These are phyloP conservation scores for Ballota nigra DNA, from an alignment of 257 asterid species.

Conservation along the genomic window DNA sequence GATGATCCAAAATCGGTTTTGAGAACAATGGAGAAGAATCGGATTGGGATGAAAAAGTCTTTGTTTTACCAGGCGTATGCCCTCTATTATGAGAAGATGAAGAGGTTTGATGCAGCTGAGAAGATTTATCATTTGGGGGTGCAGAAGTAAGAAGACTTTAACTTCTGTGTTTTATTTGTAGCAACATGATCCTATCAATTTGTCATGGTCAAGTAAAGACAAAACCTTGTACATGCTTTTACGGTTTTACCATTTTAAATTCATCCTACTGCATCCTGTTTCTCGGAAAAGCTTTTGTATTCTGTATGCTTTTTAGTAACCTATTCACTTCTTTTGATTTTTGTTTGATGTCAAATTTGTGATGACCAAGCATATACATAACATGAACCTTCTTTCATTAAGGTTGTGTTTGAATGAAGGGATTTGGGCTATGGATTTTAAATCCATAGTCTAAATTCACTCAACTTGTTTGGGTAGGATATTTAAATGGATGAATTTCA, in stretches of 20 bases:
- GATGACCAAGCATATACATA: background rate
- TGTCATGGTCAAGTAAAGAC: background rate
- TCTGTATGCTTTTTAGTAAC: background rate
- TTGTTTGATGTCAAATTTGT: slow-evolving; percentile 9
- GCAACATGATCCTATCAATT: background rate
- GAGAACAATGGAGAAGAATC: slow-evolving; percentile 67
- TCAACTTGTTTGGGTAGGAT: too few species aligned
- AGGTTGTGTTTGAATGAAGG: too few species aligned
- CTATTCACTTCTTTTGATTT: background rate
- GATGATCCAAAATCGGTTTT: slow-evolving; percentile 74
- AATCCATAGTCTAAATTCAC: too few species aligned
- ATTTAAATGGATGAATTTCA: too few species aligned
- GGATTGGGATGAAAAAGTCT: slow-evolving; percentile 69
- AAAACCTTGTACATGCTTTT: background rate
- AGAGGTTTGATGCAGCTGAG: slow-evolving; percentile 82
- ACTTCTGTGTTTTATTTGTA: background rate
- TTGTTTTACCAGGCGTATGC: slow-evolving; percentile 89
- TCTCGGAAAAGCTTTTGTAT: background rate
- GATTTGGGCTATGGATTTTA: too few species aligned
- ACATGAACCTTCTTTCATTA: slow-evolving; percentile 1
- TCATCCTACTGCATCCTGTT: background rate
- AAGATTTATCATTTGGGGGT: slow-evolving; percentile 77
- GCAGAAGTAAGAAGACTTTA: slow-evolving; percentile 60
- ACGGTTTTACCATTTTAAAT: background rate
- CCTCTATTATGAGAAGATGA: slow-evolving; percentile 82